These are phyloP conservation scores for Rhizopogon parksii DNA, from an alignment of 1,284 basidiomycete species.

Conservation along the genomic window DNA sequence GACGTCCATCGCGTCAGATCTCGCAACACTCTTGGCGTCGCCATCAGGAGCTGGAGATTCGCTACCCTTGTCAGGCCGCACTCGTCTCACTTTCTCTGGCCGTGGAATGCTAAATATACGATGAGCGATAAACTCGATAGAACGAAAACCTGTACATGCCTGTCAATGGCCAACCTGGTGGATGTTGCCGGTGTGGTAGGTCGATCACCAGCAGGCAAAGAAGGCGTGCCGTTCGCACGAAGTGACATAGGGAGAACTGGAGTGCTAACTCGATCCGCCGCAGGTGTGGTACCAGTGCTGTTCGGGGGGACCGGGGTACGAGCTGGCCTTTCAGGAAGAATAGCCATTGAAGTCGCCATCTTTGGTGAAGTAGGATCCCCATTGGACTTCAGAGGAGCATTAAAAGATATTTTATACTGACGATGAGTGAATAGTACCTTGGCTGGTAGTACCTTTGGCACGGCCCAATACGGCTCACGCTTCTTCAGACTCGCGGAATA, in stretches of 20 bases:
- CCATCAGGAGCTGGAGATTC: constrained; percentile 36
- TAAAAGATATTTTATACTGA: constrained; percentile 16
- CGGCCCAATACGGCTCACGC: constrained; percentile 53
- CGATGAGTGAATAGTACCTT: constrained; percentile 10
- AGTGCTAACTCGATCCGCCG: constrained; percentile 14
- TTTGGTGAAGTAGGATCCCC: constrained; percentile 33
- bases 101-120: constrained; percentile 50
- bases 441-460: constrained; percentile 31
- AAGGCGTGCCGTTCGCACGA: constrained; percentile 33
- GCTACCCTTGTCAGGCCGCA: constrained; percentile 48
- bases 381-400: constrained; percentile 25
- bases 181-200: constrained; percentile 26
- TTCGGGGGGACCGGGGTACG: constrained; percentile 32
- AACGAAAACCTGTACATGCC: constrained; percentile 32
- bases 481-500: constrained; percentile 69
- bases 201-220: constrained; percentile 17
- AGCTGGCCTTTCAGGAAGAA: constrained; percentile 32
- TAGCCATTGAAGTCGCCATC: constrained; percentile 23
- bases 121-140: constrained; percentile 3
- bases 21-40: constrained; percentile 18
- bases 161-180: constrained; percentile 59
- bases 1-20: constrained; percentile 36
- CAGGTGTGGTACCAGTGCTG: constrained; percentile 26
- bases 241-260: constrained; percentile 49
- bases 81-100: constrained; percentile 69